Evolutionary conservation across 345 rosid species (phyloP), one percentile per base, ranked within the genome.

Genomic region (Salix caprea): DNA sequence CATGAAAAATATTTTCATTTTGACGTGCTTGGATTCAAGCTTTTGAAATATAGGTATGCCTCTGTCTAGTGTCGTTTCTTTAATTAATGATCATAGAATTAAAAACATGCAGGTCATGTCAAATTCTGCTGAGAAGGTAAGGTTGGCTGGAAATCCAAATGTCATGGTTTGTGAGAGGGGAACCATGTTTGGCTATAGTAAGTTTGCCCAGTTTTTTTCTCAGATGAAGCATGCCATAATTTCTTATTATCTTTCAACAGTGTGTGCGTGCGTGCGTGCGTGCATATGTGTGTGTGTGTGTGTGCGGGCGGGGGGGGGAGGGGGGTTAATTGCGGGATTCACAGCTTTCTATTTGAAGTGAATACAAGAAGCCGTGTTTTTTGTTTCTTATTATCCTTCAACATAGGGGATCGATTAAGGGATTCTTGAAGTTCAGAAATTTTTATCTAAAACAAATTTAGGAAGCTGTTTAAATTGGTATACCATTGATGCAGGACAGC

Each of bases 111-210:
- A 96, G 98, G 98, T 96, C 74, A 93, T 93, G 98, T 81, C 52
- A 69, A 91, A 93, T 83, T 96, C 98, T 64, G 94, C 91, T 1
- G 93, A 93, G 90, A 96, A 96, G 87, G 82, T 96, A 79, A 88
- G 91, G 82, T 79, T 91, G 80, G 97, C 99, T 69, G 99, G 99
- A 81, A 96, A 96, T 85, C 88, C 93, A 62, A 88, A 95, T 82
- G 96, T 95, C 73, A 95, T 95, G 99, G 96, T 95, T 73, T 93
- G 99, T 40, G 97, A 95, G 80, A 88, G 99, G 78, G 99, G 99
- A 85, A 93, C 99, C 70, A 95, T 95, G 98, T 95, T 95, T 85
- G 99, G 99, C 69, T 95, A 93, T 79, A 90, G 99, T 95, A 91
- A 93, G 98, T 88, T 42, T 18, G 21, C 56, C 26, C 52, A 30